These are phyloP conservation scores for Sporothrix luriei DNA, from an alignment of 2,329 filamentous ascomycete species.

Conservation along the genomic window DNA sequence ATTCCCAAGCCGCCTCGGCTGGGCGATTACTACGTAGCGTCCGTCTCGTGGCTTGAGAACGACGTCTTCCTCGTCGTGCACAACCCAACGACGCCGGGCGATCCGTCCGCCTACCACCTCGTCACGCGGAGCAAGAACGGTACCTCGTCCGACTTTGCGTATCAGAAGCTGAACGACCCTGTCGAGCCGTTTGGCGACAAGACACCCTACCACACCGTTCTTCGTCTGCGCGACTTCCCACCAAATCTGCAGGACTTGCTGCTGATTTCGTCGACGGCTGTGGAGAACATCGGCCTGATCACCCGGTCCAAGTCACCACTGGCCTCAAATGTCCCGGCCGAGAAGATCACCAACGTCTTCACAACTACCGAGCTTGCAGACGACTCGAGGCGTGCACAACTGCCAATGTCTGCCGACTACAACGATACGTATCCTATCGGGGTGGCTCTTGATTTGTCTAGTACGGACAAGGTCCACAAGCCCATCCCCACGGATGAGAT, in stretches of 20 bases:
- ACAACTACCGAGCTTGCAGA: conserved; percentile 71
- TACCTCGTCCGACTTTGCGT: conserved; percentile 61
- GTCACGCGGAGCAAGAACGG: conserved; percentile 67
- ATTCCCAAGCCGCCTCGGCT: conserved; percentile 77
- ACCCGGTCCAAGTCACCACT: conserved; percentile 72
- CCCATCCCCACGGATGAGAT: conserved; percentile 79
- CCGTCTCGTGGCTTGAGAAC: conserved; percentile 86
- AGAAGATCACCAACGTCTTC: conserved; percentile 67
- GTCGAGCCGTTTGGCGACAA: conserved; percentile 70
- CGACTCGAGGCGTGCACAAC: conserved; percentile 72
- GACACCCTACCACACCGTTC: conserved; percentile 73
- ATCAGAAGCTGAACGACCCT: conserved; percentile 74
- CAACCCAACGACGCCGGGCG: conserved; percentile 63
- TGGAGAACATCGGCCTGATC: conserved; percentile 76
- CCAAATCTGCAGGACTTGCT: conserved; percentile 80
- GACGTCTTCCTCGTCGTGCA: conserved; percentile 80
- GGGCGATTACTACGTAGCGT: conserved; percentile 71
- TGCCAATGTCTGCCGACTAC: conserved; percentile 69
- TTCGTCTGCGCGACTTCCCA: conserved; percentile 76
- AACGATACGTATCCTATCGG: conserved; percentile 79
- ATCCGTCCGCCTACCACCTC: conserved; percentile 74
- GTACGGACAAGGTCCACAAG: conserved; percentile 73
- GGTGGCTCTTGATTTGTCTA: conserved; percentile 79
- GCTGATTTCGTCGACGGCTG: conserved; percentile 78
- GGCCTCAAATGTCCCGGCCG: conserved; percentile 60